phyloP scores from a whole-genome alignment of 2,329 filamentous ascomycete species.

The Fusarium temperatum region DNA sequence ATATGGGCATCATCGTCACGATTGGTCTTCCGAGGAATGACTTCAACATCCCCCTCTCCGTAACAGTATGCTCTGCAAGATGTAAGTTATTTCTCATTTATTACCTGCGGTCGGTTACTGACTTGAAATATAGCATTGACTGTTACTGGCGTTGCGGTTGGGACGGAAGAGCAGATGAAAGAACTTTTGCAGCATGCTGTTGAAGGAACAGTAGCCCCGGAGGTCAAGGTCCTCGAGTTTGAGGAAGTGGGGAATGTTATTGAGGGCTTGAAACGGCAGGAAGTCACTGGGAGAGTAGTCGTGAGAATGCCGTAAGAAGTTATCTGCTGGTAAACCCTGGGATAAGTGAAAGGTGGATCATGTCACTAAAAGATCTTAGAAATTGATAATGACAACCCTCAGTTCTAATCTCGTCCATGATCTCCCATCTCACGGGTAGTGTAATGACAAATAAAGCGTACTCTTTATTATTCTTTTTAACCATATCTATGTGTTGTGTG shows the following conservation, averaged over 20 bases:
- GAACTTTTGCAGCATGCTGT: constrained; percentile 14
- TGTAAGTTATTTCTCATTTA: neutral
- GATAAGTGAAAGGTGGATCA: no score
- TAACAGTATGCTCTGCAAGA: constrained; percentile 35
- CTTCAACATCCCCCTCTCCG: constrained; percentile 40
- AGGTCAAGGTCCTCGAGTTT: constrained; percentile 10
- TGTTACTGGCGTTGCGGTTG: constrained; percentile 23
- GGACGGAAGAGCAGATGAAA: constrained; percentile 32
- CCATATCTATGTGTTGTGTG: no score
- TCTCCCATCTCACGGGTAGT: no score
- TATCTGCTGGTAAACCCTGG: no score
- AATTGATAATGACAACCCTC: no score
- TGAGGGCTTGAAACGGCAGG: constrained; percentile 2
- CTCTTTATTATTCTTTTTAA: no score
- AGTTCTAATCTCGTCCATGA: rapidly evolving
- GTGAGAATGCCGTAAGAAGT: constrained; percentile 14
- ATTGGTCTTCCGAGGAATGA: constrained; percentile 43
- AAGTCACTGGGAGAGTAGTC: constrained; percentile 27
- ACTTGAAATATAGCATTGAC: constrained; percentile 13
- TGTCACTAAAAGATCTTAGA: no score
- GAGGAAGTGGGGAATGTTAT: constrained; percentile 8
- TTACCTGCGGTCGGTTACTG: rapidly evolving
- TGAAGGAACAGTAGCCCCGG: constrained; percentile 1
- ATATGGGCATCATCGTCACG: constrained; percentile 39
- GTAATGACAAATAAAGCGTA: no score